Percentiles rank a stretch among this genome's conserved stretches.
Evolutionary conservation across 345 rosid genomes (phyloP).

Genomic region (Bruguiera sexangula): DNA sequence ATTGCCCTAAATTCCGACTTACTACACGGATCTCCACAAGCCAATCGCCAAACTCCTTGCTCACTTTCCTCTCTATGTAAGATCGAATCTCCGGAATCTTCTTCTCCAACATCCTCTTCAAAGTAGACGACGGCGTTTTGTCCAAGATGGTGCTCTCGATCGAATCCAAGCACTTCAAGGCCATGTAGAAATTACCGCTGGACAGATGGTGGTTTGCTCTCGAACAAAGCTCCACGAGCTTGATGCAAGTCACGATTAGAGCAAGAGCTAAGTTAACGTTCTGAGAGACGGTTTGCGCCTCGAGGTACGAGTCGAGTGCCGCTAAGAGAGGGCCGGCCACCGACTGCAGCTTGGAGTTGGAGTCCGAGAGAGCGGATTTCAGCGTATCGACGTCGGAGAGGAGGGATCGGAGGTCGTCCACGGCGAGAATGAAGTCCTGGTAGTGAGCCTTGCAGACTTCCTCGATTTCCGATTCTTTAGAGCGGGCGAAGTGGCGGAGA

Average conservation of each 20-base stretch:
- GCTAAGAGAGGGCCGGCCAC: conserved; percentile 77
- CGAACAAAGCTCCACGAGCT: conserved; percentile 73
- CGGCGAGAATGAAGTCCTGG: conserved; percentile 94
- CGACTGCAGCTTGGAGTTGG: conserved; percentile 79
- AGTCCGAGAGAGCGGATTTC: conserved; percentile 81
- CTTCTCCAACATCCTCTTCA: conserved; percentile 81
- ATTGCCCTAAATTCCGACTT: conserved; percentile 82
- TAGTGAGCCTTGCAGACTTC: conserved; percentile 98
- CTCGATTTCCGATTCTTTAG: conserved; percentile 94
- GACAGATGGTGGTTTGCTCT: conserved; percentile 73
- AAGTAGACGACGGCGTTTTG: conserved; percentile 63
- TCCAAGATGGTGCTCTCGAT: conserved; percentile 63
- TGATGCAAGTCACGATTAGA: conserved; percentile 49
- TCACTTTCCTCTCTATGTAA: conserved; percentile 77
- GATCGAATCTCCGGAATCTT: conserved; percentile 79
- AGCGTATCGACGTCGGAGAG: conserved; percentile 94
- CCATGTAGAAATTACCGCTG: conserved; percentile 67
- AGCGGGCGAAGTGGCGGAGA: conserved; percentile 80
- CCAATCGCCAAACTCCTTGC: conserved; percentile 91
- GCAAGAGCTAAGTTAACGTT: conserved; percentile 70
- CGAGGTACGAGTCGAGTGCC: conserved; percentile 70
- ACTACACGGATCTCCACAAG: conserved; percentile 94
- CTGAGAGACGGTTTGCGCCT: conserved; percentile 62
- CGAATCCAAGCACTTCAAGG: conserved; percentile 76
- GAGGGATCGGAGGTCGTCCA: conserved; percentile 94